These are phyloP conservation scores for Cercospora janseana DNA, from an alignment of 2,329 filamentous ascomycete species.

Conservation along the genomic window DNA sequence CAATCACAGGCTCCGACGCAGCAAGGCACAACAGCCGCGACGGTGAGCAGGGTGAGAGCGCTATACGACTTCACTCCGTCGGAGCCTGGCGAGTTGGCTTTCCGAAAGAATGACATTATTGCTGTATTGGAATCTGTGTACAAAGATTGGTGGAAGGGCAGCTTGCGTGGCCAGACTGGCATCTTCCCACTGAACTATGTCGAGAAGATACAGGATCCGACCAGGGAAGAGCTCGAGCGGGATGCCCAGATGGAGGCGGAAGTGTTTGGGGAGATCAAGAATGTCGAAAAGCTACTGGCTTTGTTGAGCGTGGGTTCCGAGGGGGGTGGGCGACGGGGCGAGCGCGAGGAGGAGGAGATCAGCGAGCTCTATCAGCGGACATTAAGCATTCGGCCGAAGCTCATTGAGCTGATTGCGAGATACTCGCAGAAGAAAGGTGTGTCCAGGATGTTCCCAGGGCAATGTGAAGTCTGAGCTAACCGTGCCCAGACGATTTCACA, in stretches of 20 bases:
- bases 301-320: slow-evolving; percentile 75
- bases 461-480: neutral
- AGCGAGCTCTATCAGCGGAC: slow-evolving; percentile 88
- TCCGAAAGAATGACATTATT: slow-evolving; percentile 95
- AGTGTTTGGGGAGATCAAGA: slow-evolving; percentile 73
- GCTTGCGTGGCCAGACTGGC: slow-evolving; percentile 87
- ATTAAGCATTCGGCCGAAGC: slow-evolving; percentile 86
- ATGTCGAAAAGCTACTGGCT: slow-evolving; percentile 79
- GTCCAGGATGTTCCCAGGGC: slow-evolving; percentile 11
- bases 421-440: slow-evolving; percentile 98
- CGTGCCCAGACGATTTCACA: slow-evolving; percentile 80
- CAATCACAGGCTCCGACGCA: slow-evolving; percentile 43
- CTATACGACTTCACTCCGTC: slow-evolving; percentile 93
- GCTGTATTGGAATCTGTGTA: slow-evolving; percentile 96
- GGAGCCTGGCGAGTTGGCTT: slow-evolving; percentile 90
- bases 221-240: slow-evolving; percentile 85
- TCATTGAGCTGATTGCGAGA: slow-evolving; percentile 97
- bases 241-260: slow-evolving; percentile 93
- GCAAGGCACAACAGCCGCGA: slow-evolving; percentile 87
- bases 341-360: slow-evolving; percentile 78
- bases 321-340: slow-evolving; percentile 65
- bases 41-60: slow-evolving; percentile 88
- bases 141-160: slow-evolving; percentile 99
- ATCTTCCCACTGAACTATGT: slow-evolving; percentile 99
- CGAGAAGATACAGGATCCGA: slow-evolving; percentile 93